These are phyloP conservation scores for Pezicula carpinea DNA, from an alignment of 2,329 filamentous ascomycete species.

Conservation along the genomic window DNA sequence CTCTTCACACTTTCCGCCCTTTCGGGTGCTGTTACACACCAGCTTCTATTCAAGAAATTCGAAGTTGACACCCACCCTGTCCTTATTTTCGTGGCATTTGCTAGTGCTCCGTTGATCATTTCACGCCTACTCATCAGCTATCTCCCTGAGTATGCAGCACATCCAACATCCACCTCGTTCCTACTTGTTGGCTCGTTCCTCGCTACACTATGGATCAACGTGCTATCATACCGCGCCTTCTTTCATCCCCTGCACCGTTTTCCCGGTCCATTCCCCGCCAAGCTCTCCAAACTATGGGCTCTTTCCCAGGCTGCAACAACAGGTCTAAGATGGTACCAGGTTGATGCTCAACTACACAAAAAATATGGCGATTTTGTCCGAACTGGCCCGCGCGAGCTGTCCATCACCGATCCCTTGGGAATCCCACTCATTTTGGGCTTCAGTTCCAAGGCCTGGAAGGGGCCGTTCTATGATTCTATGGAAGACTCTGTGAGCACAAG, in stretches of 20 bases:
- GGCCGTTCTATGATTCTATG: conserved; percentile 19
- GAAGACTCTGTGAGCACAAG: conserved; percentile 32
- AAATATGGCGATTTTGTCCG: conserved; percentile 32
- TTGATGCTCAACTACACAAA: conserved; percentile 27
- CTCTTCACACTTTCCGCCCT: too few relatives aligned
- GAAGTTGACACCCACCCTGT: neutral
- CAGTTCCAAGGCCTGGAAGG: conserved; percentile 32
- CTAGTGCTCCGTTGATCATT: neutral
- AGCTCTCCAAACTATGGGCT: conserved; percentile 29
- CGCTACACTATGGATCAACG: conserved; percentile 15
- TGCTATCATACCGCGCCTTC: conserved; percentile 31
- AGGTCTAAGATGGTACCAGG: conserved; percentile 23
- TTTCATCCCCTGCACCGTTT: conserved; percentile 30
- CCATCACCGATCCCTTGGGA: conserved; percentile 21
- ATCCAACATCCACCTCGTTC: neutral
- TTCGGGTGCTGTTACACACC: neutral
- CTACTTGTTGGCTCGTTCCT: neutral
- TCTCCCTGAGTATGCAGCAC: neutral
- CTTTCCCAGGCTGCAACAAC: conserved; percentile 11
- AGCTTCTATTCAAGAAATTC: neutral
- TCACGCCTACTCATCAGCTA: neutral
- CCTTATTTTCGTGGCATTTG: neutral
- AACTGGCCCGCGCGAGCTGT: conserved; percentile 31
- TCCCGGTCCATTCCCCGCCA: conserved; percentile 29
- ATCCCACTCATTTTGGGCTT: conserved; percentile 32